A percentile compares a stretch with the other conserved stretches of the same genome.
Conservation (phyloP, 208 protist species). For the Crithidia expoeki region DNA sequence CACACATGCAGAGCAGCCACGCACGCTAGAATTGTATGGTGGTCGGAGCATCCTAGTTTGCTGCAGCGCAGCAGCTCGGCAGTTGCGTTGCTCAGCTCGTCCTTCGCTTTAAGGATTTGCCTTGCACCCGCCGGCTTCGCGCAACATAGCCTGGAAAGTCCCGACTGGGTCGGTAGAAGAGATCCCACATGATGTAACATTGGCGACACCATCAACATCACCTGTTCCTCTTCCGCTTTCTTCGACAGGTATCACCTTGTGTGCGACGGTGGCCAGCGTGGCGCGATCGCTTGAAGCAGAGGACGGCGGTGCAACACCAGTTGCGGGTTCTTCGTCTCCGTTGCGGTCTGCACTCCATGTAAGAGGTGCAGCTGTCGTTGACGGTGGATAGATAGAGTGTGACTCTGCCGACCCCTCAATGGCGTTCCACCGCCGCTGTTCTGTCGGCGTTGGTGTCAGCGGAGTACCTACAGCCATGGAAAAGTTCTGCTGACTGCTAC, state of each 20-base stretch:
- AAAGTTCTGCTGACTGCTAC: background rate
- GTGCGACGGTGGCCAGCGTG: constrained; percentile 11
- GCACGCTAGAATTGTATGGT: constrained; percentile 58
- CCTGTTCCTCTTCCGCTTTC: background rate
- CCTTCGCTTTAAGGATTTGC: constrained; percentile 50
- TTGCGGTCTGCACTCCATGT: too few species aligned
- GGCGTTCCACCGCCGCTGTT: background rate
- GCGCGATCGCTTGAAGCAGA: background rate
- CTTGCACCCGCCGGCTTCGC: constrained; percentile 15
- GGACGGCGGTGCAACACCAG: background rate
- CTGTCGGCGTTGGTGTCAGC: background rate
- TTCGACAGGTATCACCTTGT: constrained; percentile 15
- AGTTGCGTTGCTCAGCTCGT: constrained; percentile 65
- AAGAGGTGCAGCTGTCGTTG: background rate
- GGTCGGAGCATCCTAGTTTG: constrained; percentile 63
- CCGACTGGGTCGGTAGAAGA: constrained; percentile 54
- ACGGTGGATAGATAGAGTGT: background rate
- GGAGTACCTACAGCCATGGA: too few species aligned
- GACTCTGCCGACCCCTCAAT: background rate
- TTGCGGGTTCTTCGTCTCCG: too few species aligned
- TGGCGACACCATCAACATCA: background rate
- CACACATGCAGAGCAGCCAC: constrained; percentile 62
- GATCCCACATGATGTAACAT: constrained; percentile 5
- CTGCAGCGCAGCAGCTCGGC: constrained; percentile 60
- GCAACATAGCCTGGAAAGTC: constrained; percentile 47